Percentiles rank a stretch among this genome's conserved stretches.
Evolutionary conservation across 345 rosid species (phyloP).

Genomic region (Eucalyptus regnans): DNA sequence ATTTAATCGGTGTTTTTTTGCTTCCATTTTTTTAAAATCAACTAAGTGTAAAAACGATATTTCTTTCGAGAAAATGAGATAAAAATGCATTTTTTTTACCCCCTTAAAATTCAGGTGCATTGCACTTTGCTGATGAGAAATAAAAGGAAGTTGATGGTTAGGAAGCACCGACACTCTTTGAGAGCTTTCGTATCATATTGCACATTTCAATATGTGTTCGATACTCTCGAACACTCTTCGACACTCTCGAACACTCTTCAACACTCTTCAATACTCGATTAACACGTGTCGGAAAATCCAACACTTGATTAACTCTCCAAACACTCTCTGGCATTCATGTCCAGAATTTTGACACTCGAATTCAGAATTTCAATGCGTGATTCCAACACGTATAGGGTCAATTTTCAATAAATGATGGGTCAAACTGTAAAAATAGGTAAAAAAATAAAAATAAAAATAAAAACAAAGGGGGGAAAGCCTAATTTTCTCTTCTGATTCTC

Average conservation of each 20-base stretch:
- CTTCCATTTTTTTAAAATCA: too few relatives aligned
- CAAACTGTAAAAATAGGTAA: too few relatives aligned
- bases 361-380: too few relatives aligned
- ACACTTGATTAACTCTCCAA: too few relatives aligned
- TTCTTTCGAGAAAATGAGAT: not conserved
- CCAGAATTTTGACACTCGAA: too few relatives aligned
- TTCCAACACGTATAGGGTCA: accelerated
- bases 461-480: too few relatives aligned
- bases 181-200: accelerated
- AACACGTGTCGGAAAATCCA: accelerated
- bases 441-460: too few relatives aligned
- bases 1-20: too few relatives aligned
- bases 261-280: accelerated
- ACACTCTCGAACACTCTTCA: accelerated
- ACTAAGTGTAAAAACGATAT: accelerated
- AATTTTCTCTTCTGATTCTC: too few relatives aligned
- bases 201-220: accelerated
- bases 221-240: accelerated
- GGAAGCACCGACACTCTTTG: accelerated
- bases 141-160: accelerated
- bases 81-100: not conserved
- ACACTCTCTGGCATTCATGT: accelerated
- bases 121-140: not conserved
- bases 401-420: too few relatives aligned
- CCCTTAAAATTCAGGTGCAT: not conserved